These are phyloP conservation scores for Papiliotrema flavescens DNA, from an alignment of 1,284 basidiomycete species.

Conservation along the genomic window DNA sequence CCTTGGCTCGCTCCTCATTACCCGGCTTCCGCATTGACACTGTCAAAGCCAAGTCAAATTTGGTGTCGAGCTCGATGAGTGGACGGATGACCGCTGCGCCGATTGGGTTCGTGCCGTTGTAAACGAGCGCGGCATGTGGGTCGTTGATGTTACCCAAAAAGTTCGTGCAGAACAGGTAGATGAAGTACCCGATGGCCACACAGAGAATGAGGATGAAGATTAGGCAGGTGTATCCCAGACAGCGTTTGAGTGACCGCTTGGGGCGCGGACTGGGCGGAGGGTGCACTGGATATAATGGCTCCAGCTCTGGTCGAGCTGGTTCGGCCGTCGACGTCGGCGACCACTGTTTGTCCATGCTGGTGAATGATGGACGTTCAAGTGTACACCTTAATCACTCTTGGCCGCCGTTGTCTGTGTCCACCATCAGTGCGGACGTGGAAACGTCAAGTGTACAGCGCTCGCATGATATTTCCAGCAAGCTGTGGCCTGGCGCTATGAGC, in stretches of 20 bases:
- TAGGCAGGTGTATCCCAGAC: not conserved
- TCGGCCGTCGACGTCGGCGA: no score
- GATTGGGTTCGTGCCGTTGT: slow-evolving; percentile 10
- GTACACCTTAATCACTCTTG: no score
- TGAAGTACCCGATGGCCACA: not conserved
- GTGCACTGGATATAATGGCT: not conserved
- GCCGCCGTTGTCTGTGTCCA: no score
- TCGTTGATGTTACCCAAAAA: slow-evolving; percentile 3
- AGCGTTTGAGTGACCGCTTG: not conserved
- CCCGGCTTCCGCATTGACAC: slow-evolving; percentile 12
- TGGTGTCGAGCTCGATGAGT: slow-evolving; percentile 12
- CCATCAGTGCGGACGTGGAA: no score
- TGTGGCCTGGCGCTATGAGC: no score
- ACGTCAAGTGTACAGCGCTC: no score
- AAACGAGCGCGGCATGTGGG: slow-evolving; percentile 14
- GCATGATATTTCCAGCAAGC: no score
- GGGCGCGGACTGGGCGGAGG: not conserved
- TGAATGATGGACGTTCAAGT: no score
- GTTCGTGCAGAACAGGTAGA: not conserved
- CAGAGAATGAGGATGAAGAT: not conserved
- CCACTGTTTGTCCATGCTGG: no score
- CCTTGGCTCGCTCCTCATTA: not conserved
- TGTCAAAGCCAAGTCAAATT: slow-evolving; percentile 14
- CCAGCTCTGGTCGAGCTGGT: not conserved
- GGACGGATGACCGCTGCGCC: slow-evolving; percentile 10